Conservation (phyloP, 805 yeast genomes). For the Candida silvatica region DNA sequence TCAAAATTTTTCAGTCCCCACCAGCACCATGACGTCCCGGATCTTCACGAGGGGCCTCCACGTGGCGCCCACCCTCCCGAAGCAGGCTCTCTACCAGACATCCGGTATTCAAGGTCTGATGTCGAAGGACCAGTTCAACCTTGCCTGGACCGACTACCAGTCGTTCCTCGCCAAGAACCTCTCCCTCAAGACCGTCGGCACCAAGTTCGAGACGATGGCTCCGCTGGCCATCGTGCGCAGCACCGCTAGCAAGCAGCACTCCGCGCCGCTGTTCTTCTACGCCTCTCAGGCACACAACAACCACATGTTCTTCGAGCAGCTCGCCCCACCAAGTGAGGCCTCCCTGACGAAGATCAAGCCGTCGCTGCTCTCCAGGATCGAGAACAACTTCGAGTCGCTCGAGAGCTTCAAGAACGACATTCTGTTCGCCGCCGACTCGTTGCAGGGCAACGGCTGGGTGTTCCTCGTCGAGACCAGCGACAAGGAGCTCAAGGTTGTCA, state of each 20-base stretch:
- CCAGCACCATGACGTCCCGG: too few species aligned
- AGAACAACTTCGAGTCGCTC: slow-evolving; percentile 31
- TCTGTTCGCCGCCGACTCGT: slow-evolving; percentile 39
- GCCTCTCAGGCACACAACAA: slow-evolving; percentile 92
- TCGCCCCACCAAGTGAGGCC: slow-evolving; percentile 17
- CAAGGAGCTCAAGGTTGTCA: slow-evolving; percentile 45
- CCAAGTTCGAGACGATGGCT: slow-evolving; percentile 65
- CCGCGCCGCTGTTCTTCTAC: slow-evolving; percentile 67
- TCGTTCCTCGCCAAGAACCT: slow-evolving; percentile 49
- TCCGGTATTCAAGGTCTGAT: slow-evolving; percentile 60
- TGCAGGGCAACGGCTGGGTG: slow-evolving; percentile 68
- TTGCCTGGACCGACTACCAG: slow-evolving; percentile 82
- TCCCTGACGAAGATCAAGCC: slow-evolving; percentile 18
- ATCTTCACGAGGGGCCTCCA: slow-evolving; percentile 37
- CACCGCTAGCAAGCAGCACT: slow-evolving; percentile 58
- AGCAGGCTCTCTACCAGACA: slow-evolving; percentile 28
- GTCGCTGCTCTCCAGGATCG: slow-evolving; percentile 23
- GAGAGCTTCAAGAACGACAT: slow-evolving; percentile 45
- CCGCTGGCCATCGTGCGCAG: slow-evolving; percentile 65
- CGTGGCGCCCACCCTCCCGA: slow-evolving; percentile 49
- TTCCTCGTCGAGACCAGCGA: slow-evolving; percentile 59
- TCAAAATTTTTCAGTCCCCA: too few species aligned
- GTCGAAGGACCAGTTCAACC: slow-evolving; percentile 54
- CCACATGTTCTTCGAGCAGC: slow-evolving; percentile 75
- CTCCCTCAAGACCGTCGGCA: slow-evolving; percentile 62